Evolutionary conservation across 176 grass and related monocot genomes (phyloP).

Genomic region (Coix lacrymajobi): DNA sequence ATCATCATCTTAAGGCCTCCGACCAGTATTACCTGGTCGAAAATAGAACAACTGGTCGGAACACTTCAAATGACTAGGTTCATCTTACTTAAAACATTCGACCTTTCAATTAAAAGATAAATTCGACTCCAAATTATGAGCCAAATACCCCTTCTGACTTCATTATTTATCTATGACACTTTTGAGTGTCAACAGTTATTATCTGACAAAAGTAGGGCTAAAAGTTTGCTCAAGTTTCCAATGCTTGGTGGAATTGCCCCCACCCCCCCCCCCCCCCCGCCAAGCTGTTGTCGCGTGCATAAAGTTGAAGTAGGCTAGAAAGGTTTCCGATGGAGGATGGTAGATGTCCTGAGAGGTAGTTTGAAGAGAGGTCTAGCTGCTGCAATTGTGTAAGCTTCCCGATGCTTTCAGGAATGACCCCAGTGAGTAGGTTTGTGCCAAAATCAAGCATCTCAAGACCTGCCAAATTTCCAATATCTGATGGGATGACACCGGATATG

Average conservation of each 20-base stretch:
- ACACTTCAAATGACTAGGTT: too few species aligned
- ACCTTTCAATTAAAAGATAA: too few species aligned
- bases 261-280: not conserved
- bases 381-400: constrained; percentile 9
- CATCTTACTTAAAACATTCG: too few species aligned
- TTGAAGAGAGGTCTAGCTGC: not conserved
- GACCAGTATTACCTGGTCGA: too few species aligned
- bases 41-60: too few species aligned
- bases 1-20: too few species aligned
- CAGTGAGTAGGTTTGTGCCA: not conserved
- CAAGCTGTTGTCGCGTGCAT: not conserved
- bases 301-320: not conserved
- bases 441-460: not conserved
- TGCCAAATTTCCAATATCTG: not conserved
- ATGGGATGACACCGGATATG: not conserved
- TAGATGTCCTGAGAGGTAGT: not conserved
- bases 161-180: too few species aligned
- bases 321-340: not conserved
- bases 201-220: not conserved
- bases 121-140: too few species aligned
- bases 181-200: too few species aligned
- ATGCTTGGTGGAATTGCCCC: not conserved
- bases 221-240: not conserved
- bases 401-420: constrained; percentile 9
- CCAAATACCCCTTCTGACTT: too few species aligned